A percentile compares a stretch with the other conserved stretches of the same genome.
Conservation (phyloP, 2,329 filamentous ascomycete species). For the Ilyonectria mors-panacis region DNA sequence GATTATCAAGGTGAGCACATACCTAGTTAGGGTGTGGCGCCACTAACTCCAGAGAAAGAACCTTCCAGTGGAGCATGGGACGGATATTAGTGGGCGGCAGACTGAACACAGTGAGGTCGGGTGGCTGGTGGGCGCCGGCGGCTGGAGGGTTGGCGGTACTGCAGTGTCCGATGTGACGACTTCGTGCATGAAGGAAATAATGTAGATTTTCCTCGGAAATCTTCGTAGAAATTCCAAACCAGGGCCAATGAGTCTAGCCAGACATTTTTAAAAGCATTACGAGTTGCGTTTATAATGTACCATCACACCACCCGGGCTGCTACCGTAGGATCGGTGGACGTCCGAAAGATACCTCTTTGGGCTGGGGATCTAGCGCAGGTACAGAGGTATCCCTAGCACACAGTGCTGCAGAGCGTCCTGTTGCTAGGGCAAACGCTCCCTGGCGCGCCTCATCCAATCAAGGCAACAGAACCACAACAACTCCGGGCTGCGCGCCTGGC, state of each 20-base stretch:
- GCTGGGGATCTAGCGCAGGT: constrained; percentile 22
- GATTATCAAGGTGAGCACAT: constrained; percentile 8
- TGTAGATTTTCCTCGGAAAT: too few species aligned
- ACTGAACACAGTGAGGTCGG: constrained; percentile 6
- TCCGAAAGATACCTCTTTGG: constrained; percentile 54
- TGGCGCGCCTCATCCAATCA: constrained; percentile 33
- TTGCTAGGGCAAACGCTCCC: constrained; percentile 45
- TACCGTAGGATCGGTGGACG: neutral
- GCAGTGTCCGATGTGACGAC: neutral
- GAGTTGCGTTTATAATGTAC: neutral
- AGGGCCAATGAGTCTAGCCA: too few species aligned
- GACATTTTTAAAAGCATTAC: too few species aligned
- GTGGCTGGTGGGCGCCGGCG: neutral
- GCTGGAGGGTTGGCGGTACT: neutral
- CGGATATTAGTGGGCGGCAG: constrained; percentile 17
- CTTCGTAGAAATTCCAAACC: too few species aligned
- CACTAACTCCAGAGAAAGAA: constrained; percentile 21
- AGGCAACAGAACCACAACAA: constrained; percentile 42
- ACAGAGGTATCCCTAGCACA: constrained; percentile 18
- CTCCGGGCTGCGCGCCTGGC: constrained; percentile 39
- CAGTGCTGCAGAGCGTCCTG: constrained; percentile 32
- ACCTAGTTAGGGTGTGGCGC: constrained; percentile 10
- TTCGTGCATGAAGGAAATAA: too few species aligned
- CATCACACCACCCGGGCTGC: neutral
- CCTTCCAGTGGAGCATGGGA: constrained; percentile 21